Evolutionary conservation across 75 land plant species (phyloP), one percentile per base, ranked within the genome.

Genomic region (Cunninghamia lanceolata): DNA sequence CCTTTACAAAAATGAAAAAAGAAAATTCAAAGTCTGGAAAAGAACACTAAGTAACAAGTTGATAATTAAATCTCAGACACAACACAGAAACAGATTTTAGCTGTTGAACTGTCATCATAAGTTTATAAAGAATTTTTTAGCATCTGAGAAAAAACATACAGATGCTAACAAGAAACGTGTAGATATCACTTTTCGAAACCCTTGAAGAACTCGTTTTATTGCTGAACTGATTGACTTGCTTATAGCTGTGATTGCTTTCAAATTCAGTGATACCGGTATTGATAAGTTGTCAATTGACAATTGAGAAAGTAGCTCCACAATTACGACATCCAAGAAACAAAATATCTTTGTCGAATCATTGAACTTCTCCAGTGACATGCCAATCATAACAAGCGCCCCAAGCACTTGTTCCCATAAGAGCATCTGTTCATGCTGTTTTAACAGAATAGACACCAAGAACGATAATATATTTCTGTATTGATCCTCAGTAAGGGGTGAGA

Each of bases 321-420:
- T 87, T 84, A 92, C 93, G 80, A 85, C 84, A 28, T 30, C 52
- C 83, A 39, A 82, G 39, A 87, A 94, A 81, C 89, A 81, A 30
- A 36, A 38, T 82, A 19, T 17, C 75, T 71, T 90, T 82, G 85
- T 87, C 63, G 86, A 82, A 43, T 89, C 89, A 25, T 83, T 47
- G 83, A 40, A 84, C 47, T 85, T 85, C 34, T 84, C 88, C 40
- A 90, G 50, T 25, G 78, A 93, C 38, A 85, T 76, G 56, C 94
- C 95, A 88, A 94, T 90, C 19, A 82, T 77, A 68, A 90, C 91
- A 14, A 95, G 50, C 35, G 91, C 86, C 52, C 88, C 88, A 85
- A 95, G 84, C 56, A 91, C 89, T 63, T 86, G 66, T 35, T 87
- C 90, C 96, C 95, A 94, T 21, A 92, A 83, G n/a, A 83, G 50